These are phyloP conservation scores for Spergularia azorica DNA, from an alignment of 179 eudicot species.

Conservation along the genomic window DNA sequence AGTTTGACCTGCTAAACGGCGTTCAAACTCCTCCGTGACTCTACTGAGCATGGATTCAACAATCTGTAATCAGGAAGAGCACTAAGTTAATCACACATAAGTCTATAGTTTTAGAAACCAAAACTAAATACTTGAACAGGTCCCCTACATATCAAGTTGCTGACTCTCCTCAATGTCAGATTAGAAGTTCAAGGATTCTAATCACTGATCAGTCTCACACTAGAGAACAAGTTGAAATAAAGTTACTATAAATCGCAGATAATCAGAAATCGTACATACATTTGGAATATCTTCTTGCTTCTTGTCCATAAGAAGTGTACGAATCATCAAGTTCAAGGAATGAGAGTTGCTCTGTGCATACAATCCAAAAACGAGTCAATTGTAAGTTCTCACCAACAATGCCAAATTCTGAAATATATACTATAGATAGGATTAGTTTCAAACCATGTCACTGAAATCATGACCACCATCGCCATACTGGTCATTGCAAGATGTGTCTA, in stretches of 20 bases:
- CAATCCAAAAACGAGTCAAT: background rate
- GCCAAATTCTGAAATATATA: conserved; percentile 3
- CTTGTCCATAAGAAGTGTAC: conserved; percentile 72
- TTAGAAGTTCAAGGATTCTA: background rate
- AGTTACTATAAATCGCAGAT: background rate
- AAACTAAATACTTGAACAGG: background rate
- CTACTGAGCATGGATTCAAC: conserved; percentile 77
- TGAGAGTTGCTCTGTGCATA: conserved; percentile 54
- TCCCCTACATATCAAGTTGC: background rate
- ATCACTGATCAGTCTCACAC: background rate
- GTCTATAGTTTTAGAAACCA: background rate
- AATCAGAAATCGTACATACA: conserved; percentile 45
- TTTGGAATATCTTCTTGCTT: conserved; percentile 88
- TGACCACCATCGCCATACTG: conserved; percentile 33
- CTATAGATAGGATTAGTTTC: conserved; percentile 16
- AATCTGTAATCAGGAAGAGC: conserved; percentile 52
- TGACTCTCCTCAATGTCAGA: background rate
- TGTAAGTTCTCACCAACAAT: background rate
- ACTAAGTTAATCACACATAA: conserved; percentile 3
- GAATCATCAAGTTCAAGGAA: conserved; percentile 82
- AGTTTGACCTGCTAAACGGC: conserved; percentile 54
- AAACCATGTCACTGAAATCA: conserved; percentile 61
- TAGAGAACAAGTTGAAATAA: background rate
- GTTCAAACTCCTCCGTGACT: conserved; percentile 89
- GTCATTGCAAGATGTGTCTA: conserved; percentile 37